These are phyloP conservation scores for Cryphonectria nitschkei DNA, from an alignment of 2,329 filamentous ascomycete genomes.

Conservation along the genomic window DNA sequence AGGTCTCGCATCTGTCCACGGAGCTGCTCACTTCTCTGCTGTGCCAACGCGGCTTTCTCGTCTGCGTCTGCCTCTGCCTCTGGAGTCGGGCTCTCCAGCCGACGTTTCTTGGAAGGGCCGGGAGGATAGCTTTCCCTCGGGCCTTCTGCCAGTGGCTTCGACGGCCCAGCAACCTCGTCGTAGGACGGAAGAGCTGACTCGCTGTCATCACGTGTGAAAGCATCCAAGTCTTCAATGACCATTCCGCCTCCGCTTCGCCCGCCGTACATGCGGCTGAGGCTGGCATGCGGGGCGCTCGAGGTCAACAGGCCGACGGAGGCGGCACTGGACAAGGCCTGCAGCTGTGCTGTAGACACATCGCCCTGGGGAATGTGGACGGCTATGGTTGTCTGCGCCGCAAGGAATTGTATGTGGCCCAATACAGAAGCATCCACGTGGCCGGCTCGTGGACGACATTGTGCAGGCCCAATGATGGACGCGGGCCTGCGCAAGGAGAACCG, in stretches of 20 bases:
- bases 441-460: neutral
- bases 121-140: neutral
- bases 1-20: constrained; percentile 9
- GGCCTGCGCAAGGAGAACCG: constrained; percentile 7
- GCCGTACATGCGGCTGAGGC: constrained; percentile 7
- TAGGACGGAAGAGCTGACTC: constrained; percentile 11
- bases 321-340: neutral
- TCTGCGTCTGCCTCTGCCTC: neutral
- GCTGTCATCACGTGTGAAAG: neutral
- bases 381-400: neutral
- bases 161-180: constrained; percentile 8
- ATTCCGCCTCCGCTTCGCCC: constrained; percentile 10
- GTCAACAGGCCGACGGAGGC: neutral
- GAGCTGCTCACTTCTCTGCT: neutral
- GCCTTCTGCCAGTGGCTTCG: neutral
- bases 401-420: neutral
- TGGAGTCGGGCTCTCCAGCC: neutral
- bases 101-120: constrained; percentile 2
- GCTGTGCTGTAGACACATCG: neutral
- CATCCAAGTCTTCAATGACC: neutral
- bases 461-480: constrained; percentile 1
- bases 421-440: neutral
- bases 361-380: constrained; percentile 9
- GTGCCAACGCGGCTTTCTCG: neutral
- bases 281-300: constrained; percentile 2